A percentile compares a stretch with the other conserved stretches of the same genome.
These are phyloP conservation scores for Lichenothelia convexa DNA, from an alignment of 495 filamentous ascomycete species.

Conservation along the genomic window DNA sequence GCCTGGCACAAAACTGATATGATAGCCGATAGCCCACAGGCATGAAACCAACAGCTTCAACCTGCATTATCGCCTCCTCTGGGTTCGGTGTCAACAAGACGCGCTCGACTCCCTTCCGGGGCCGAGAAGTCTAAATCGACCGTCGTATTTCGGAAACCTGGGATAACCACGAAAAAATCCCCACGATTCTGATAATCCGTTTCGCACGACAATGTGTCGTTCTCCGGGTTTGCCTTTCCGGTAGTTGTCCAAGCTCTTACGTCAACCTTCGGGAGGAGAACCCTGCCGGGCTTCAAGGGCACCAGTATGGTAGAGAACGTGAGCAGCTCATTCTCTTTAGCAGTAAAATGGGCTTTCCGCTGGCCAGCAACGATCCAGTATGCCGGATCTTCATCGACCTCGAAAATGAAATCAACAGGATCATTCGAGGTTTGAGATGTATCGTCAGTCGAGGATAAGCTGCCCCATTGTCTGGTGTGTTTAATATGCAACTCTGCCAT, in stretches of 20 bases:
- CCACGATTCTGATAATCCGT: constrained; percentile 61
- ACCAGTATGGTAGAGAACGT: constrained; percentile 49
- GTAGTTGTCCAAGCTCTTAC: constrained; percentile 32
- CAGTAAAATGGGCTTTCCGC: constrained; percentile 57
- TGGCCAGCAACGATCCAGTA: constrained; percentile 73
- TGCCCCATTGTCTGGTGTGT: constrained; percentile 68
- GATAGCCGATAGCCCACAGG: no score
- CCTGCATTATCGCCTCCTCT: no score
- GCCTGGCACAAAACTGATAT: no score
- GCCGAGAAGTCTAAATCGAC: constrained; percentile 26
- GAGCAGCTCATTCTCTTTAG: constrained; percentile 29
- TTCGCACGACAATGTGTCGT: constrained; percentile 39
- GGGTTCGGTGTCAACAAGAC: no score
- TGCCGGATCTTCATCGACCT: constrained; percentile 57
- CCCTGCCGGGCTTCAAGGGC: constrained; percentile 56
- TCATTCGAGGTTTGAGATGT: constrained; percentile 15
- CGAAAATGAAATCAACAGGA: constrained; percentile 64
- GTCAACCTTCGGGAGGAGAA: constrained; percentile 61
- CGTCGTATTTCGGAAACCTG: constrained; percentile 55
- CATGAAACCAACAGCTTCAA: no score
- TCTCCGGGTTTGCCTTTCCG: constrained; percentile 16
- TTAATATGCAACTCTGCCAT: constrained; percentile 50
- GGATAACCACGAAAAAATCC: constrained; percentile 58
- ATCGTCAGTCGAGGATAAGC: constrained; percentile 8
- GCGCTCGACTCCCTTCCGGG: no score